Percentiles rank a stretch among this genome's conserved stretches.
Evolutionary conservation across 805 yeast genomes (phyloP).

Genomic region (Kuraishia piskuri): DNA sequence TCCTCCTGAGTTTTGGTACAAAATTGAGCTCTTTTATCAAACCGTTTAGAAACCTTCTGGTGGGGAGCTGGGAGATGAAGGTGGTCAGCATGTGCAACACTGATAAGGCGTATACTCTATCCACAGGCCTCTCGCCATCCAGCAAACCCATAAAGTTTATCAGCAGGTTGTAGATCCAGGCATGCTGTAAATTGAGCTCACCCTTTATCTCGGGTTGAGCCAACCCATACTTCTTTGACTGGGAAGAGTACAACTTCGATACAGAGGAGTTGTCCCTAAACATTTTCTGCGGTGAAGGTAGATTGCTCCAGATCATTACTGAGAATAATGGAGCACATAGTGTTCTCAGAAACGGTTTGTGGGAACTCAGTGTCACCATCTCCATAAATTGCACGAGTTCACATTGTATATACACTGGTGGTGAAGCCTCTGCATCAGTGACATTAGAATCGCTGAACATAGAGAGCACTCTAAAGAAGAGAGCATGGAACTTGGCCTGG

Average conservation of each 20-base stretch:
- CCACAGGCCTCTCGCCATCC: background rate
- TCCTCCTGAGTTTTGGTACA: constrained; percentile 8
- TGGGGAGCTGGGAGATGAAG: constrained; percentile 30
- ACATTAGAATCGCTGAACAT: constrained; percentile 12
- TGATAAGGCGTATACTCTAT: constrained; percentile 4
- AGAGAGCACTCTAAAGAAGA: constrained; percentile 22
- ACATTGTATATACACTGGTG: constrained; percentile 3
- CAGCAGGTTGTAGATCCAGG: constrained; percentile 18
- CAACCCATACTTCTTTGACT: constrained; percentile 11
- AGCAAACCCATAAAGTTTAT: constrained; percentile 9
- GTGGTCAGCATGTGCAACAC: constrained; percentile 17
- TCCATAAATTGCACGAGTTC: constrained; percentile 17
- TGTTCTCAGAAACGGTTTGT: constrained; percentile 11
- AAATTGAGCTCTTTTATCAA: constrained; percentile 21
- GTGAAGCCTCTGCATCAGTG: background rate
- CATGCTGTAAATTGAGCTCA: constrained; percentile 12
- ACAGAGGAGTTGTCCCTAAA: constrained; percentile 11
- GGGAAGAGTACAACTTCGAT: constrained; percentile 14
- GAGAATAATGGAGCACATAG: constrained; percentile 23
- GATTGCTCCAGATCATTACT: constrained; percentile 22
- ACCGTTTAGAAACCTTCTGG: constrained; percentile 26
- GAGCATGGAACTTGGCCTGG: constrained; percentile 15
- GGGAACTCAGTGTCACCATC: constrained; percentile 14
- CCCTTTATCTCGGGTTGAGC: constrained; percentile 11
- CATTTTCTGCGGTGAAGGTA: constrained; percentile 11